Evolutionary conservation across 1,139 yeast genomes (phyloP), one percentile per base, ranked within the genome.

Genomic region (Scheffersomyces quercinus): DNA sequence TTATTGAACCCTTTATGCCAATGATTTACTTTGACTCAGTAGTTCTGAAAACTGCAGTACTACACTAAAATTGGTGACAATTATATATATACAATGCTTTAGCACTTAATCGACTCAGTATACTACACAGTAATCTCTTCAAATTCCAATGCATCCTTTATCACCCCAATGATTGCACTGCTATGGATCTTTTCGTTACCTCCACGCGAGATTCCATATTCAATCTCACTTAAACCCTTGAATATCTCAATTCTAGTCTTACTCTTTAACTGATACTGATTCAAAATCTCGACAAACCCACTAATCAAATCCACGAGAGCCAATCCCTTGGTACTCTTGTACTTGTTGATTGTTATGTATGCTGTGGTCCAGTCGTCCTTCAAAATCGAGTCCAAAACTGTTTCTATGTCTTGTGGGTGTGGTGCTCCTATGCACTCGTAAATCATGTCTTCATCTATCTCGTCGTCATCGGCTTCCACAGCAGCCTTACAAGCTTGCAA

Each of bases 401-500:
- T 71, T 55, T 86, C 88, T 29, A 93, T 77, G 54, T 91, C 97
- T 38, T 75, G 77, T 1, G 99, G 99, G 52, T 86, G 87, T 2
- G 99, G 98, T 0, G 96, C 91, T 3, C 99, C 99, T 39, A 95
- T 84, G 64, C 98, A 91, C 54, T 91, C 96, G 62, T 88, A 95
- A 31, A 95, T 83, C 82, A 88, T 85, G 44, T 81, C 81, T 37
- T 76, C 79, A 29, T 85, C 79, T 33, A 91, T 84, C 35, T 65
- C 68, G 44, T 79, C 83, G 26, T 59, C 68, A 10, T 54, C 59
- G 14, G 62, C 64, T 29, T 80, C 82, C 26, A 82, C 65, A 0
- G 95, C 88, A 0, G 97, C 90, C 51, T 87, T 81, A 62, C 99
- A 88, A 0, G 98, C 96, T 66, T 95, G 99, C 42, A 95, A 67